Evolutionary conservation across 2,329 filamentous ascomycete species (phyloP).

Genomic region (Hypomyces rosellus): DNA sequence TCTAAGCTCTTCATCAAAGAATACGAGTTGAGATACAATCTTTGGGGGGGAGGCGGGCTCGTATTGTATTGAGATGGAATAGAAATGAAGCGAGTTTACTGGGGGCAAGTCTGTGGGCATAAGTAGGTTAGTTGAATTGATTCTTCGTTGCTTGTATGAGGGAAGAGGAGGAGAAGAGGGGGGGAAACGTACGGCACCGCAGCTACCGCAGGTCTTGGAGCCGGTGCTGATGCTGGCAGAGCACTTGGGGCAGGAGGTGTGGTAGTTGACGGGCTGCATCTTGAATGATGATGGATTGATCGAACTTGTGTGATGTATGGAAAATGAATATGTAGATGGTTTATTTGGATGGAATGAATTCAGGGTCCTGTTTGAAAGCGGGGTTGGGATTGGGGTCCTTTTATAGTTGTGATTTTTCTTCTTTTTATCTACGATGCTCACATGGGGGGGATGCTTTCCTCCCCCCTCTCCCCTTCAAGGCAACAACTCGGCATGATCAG

Average conservation of each 20-base stretch:
- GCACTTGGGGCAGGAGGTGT: conserved; percentile 51
- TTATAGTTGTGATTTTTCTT: neutral
- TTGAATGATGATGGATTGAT: neutral
- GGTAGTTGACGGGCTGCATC: conserved; percentile 32
- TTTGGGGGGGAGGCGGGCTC: too few species aligned
- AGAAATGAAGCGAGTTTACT: conserved; percentile 14
- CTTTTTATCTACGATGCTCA: neutral
- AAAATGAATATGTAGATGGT: neutral
- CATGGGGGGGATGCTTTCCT: too few species aligned
- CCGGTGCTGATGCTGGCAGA: conserved; percentile 37
- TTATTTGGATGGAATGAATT: neutral
- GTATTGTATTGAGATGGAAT: too few species aligned
- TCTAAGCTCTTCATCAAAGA: too few species aligned
- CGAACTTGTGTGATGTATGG: too few species aligned
- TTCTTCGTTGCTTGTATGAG: neutral
- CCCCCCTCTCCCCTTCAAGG: too few species aligned
- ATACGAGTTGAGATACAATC: too few species aligned
- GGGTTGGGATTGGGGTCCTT: neutral
- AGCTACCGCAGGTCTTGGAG: conserved; percentile 48
- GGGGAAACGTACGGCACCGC: conserved; percentile 47
- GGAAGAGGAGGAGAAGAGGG: neutral
- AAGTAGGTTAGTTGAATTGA: neutral
- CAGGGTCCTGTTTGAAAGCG: neutral
- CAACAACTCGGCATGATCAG: too few species aligned
- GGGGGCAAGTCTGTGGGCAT: conserved; percentile 25